These are phyloP conservation scores for Paecilomyces dactylethromorphus DNA, from an alignment of 2,329 filamentous ascomycete species.

Conservation along the genomic window DNA sequence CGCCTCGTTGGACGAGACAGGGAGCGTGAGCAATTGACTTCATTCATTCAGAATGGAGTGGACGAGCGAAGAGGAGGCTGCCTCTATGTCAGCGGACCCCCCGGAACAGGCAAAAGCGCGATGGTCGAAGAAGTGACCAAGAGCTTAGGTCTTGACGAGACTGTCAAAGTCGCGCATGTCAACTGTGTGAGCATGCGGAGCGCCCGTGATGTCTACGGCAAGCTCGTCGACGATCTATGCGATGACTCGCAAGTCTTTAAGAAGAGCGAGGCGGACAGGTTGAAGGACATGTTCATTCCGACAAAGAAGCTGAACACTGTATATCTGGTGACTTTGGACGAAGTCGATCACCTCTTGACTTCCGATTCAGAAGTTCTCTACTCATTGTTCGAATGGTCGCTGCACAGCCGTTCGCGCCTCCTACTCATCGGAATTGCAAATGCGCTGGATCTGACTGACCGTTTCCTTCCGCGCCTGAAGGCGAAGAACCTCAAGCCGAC, in stretches of 20 bases:
- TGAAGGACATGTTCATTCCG: conserved; percentile 66
- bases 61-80: conserved; percentile 64
- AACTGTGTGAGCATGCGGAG: conserved; percentile 97
- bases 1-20: conserved; percentile 71
- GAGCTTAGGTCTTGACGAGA: conserved; percentile 45
- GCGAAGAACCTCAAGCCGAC: conserved; percentile 85
- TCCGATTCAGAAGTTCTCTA: conserved; percentile 86
- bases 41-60: conserved; percentile 62
- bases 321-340: conserved; percentile 83
- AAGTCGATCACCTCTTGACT: conserved; percentile 89
- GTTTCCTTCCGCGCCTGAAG: conserved; percentile 88
- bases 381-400: conserved; percentile 92
- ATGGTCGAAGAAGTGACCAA: conserved; percentile 75
- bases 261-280: conserved; percentile 58
- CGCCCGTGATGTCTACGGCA: conserved; percentile 76
- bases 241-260: conserved; percentile 57
- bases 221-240: conserved; percentile 64
- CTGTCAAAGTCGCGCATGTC: conserved; percentile 67
- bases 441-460: conserved; percentile 88
- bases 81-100: conserved; percentile 90
- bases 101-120: conserved; percentile 94
- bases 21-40: conserved; percentile 58
- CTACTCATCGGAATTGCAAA: conserved; percentile 91
- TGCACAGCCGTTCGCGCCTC: conserved; percentile 72
- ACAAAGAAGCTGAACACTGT: conserved; percentile 49